phyloP scores from a whole-genome alignment of 441 rosid genomes.

The Populus hybrid region DNA sequence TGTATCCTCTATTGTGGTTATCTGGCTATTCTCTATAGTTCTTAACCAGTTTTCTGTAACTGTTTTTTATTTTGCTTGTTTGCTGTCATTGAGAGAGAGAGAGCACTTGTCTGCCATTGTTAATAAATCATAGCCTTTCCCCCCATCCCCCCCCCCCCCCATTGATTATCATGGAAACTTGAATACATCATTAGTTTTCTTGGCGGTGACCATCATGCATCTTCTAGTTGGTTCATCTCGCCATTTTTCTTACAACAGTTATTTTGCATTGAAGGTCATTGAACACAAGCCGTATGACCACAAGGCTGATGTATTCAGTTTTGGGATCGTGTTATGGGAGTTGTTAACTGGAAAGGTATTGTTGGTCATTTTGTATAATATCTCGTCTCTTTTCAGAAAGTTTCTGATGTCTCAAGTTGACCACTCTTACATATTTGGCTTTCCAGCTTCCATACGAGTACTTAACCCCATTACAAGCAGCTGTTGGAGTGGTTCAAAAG shows the following conservation, averaged over 20 bases:
- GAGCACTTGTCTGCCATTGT: not conserved
- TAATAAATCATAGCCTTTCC: not conserved
- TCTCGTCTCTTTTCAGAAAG: not conserved
- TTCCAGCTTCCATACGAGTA: slow-evolving; percentile 80
- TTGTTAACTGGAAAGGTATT: slow-evolving; percentile 88
- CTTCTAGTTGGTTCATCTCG: slow-evolving; percentile 16
- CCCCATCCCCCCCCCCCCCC: not conserved
- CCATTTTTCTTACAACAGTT: slow-evolving; percentile 27
- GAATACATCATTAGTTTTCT: not conserved
- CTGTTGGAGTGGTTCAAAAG: slow-evolving; percentile 96
- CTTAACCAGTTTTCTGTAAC: too few species aligned
- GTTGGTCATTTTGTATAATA: not conserved
- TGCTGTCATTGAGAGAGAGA: not conserved
- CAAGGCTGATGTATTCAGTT: slow-evolving; percentile 92
- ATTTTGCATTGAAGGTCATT: slow-evolving; percentile 70
- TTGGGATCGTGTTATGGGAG: slow-evolving; percentile 89
- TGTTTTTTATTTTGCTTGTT: too few species aligned
- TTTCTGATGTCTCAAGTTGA: not conserved
- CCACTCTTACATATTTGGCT: slow-evolving; percentile 12
- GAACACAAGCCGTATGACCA: slow-evolving; percentile 92
- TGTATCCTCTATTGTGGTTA: not conserved
- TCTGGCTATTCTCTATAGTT: not conserved
- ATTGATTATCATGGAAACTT: not conserved
- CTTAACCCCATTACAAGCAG: slow-evolving; percentile 92
- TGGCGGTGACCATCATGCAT: slow-evolving; percentile 1